Evolutionary conservation across 768 basidiomycete genomes (phyloP), one percentile per base, ranked within the genome.

Genomic region (Lactifluus rugatus): DNA sequence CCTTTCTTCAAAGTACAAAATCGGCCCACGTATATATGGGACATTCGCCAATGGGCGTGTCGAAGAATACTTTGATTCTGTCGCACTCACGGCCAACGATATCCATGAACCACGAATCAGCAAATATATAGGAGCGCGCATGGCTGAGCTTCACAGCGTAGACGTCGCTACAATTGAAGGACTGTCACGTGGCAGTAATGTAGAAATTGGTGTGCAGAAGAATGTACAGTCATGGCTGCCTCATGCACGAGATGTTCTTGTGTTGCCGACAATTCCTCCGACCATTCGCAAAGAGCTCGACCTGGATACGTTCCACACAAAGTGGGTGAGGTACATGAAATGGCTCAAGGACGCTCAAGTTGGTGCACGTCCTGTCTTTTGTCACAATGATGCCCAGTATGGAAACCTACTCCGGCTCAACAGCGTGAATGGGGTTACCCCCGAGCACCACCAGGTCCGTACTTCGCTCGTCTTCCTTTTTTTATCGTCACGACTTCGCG

Each of bases 351-450:
- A 78, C 58, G 72, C 72, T 17, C 71, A 81, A 52, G 79, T 81
- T 51, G 77, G 80, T 42, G 85, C 85, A 61, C 76, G 74, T 61
- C 76, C 87, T 46, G 86, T 91, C 10, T 88, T 90, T 66, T 80
- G 87, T 58, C 95, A 99, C 73, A 99, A 97, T 69, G 96, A 98
- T 70, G 78, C 93, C 8, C 96, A 98, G 72, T 94, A 92, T 68
- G 95, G 94, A 48, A 99, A 99, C 72, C 71, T 98, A 21, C 74
- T 98, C 57, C 76, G 81, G 66, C 76, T 96, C 65, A 83, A 78
- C 50, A 74, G 75, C 46, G 70, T 75, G 34, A 75, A 78, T 51
- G 75, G 79, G 54, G 78, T 77, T n/a, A 67, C 74, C 25, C 82
- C 87, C 23, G 83, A 84, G 51, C 91, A 94, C 70, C 84, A 83